Evolutionary conservation across 169 alveolate genomes (phyloP).

Genomic region (Cryptosporidium sp.): DNA sequence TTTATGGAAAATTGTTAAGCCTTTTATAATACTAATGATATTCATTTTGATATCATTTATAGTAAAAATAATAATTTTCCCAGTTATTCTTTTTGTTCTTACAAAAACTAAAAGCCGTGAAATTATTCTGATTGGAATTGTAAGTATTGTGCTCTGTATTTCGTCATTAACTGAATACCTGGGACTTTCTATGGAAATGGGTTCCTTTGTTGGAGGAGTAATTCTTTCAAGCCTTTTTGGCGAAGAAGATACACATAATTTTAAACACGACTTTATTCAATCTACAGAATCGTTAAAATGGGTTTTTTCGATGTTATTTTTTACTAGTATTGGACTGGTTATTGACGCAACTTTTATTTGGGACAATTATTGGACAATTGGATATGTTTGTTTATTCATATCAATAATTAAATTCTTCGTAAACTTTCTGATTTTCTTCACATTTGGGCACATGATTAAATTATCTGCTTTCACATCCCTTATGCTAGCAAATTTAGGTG

Average conservation of each 20-base stretch:
- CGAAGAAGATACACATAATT: slow-evolving; percentile 41
- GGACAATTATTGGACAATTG: slow-evolving; percentile 71
- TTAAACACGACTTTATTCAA: slow-evolving; percentile 67
- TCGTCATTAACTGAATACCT: slow-evolving; percentile 68
- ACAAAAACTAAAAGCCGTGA: slow-evolving; percentile 42
- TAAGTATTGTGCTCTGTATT: slow-evolving; percentile 53
- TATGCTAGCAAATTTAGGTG: slow-evolving; percentile 69
- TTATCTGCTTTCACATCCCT: slow-evolving; percentile 48
- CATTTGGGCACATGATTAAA: slow-evolving; percentile 27
- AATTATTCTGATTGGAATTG: slow-evolving; percentile 56
- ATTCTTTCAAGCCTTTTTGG: slow-evolving; percentile 48
- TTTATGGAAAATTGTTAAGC: slow-evolving; percentile 55
- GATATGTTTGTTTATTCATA: slow-evolving; percentile 45
- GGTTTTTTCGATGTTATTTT: slow-evolving; percentile 68
- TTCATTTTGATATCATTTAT: slow-evolving; percentile 41
- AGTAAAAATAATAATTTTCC: slow-evolving; percentile 36
- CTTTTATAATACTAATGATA: slow-evolving; percentile 32
- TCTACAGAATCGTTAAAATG: slow-evolving; percentile 57
- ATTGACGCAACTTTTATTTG: slow-evolving; percentile 72
- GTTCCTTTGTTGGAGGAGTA: slow-evolving; percentile 69
- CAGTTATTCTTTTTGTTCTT: slow-evolving; percentile 34
- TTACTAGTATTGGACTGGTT: slow-evolving; percentile 63
- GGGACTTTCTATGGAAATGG: slow-evolving; percentile 75
- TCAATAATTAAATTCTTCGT: slow-evolving; percentile 41
- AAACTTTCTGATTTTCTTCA: slow-evolving; percentile 30